phyloP scores from a whole-genome alignment of 495 filamentous ascomycete species.

The Trichoderma erinaceum region DNA sequence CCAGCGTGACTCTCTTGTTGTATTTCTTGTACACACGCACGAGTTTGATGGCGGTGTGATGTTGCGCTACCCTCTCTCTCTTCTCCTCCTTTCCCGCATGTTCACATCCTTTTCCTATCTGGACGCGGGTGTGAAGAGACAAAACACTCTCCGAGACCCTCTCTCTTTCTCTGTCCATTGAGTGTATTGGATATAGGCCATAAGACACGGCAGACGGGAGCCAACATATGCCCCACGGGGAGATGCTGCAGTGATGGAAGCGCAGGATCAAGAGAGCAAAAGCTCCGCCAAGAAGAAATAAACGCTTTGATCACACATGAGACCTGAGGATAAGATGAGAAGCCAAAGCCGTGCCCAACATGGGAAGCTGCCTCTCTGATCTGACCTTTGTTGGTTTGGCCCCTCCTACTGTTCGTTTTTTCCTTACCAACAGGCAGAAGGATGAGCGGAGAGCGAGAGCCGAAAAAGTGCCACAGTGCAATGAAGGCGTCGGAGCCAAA shows the following conservation, averaged over 20 bases:
- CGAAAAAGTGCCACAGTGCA: not conserved
- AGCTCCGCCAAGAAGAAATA: too few species aligned
- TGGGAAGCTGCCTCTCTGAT: not conserved
- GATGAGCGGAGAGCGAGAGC: not conserved
- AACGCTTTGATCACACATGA: too few species aligned
- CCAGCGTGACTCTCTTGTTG: not conserved
- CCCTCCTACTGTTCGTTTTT: not conserved
- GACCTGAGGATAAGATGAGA: too few species aligned
- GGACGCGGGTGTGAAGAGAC: not conserved
- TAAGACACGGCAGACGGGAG: not conserved
- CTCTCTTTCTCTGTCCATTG: not conserved
- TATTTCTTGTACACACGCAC: not conserved
- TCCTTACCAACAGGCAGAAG: constrained; percentile 5
- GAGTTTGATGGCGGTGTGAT: not conserved
- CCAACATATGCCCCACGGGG: constrained; percentile 1
- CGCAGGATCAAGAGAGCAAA: too few species aligned
- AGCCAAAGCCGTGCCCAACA: not conserved
- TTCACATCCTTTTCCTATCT: not conserved
- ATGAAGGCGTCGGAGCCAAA: not conserved
- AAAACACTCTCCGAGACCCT: not conserved
- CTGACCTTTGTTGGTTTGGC: too few species aligned
- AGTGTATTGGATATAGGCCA: not conserved
- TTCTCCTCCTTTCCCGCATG: not conserved
- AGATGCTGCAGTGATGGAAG: not conserved
- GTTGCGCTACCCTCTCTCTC: not conserved